Evolutionary conservation across 2,329 filamentous ascomycete genomes (phyloP).

Genomic region (Hypoxylon sp.): DNA sequence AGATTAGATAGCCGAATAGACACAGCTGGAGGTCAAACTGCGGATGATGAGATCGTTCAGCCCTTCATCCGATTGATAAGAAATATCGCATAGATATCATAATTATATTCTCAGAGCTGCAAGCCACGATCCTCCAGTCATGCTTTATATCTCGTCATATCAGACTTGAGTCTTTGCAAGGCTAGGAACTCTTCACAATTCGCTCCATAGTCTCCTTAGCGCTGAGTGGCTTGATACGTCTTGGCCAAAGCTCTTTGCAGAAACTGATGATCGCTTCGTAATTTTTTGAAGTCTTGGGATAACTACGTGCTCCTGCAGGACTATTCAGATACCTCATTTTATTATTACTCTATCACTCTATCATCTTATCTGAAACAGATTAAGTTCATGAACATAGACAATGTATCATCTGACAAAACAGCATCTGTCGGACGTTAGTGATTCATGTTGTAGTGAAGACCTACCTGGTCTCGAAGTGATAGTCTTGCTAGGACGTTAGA

Average conservation of each 20-base stretch:
- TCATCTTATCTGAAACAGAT: neutral
- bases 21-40: neutral
- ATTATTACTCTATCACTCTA: neutral
- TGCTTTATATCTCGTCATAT: neutral
- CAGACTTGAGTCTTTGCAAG: neutral
- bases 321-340: neutral
- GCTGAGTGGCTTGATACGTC: constrained; percentile 11
- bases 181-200: neutral
- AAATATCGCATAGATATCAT: neutral
- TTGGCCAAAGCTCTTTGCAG: neutral
- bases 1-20: neutral
- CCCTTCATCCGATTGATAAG: neutral
- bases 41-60: neutral
- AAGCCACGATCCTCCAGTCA: constrained; percentile 21
- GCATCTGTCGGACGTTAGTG: neutral
- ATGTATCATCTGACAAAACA: too few relatives aligned
- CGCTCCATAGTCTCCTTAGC: constrained; percentile 2
- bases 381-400: neutral
- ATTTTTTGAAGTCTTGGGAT: neutral
- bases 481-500: too few relatives aligned
- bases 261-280: neutral
- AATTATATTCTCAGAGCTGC: constrained; percentile 5
- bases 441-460: too few relatives aligned
- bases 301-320: neutral
- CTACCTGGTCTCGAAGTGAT: too few relatives aligned